A percentile compares a stretch with the other conserved stretches of the same genome.
These are phyloP conservation scores for Castanea sativa DNA, from an alignment of 306 rosid genomes.

Conservation along the genomic window DNA sequence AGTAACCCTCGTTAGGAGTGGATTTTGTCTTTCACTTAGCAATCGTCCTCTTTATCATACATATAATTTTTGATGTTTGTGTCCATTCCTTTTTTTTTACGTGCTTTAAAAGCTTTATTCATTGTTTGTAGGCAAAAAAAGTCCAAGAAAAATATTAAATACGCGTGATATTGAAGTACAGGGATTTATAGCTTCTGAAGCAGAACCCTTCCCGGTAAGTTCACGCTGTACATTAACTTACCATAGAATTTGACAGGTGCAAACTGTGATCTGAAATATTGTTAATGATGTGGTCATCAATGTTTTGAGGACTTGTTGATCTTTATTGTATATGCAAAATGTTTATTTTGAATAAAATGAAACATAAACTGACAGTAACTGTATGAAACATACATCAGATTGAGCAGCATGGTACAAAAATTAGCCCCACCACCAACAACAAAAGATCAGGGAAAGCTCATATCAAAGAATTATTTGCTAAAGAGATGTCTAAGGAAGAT, in stretches of 20 bases:
- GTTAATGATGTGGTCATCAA: too few relatives aligned
- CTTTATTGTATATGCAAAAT: too few relatives aligned
- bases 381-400: conserved; percentile 32
- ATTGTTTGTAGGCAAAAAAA: conserved; percentile 29
- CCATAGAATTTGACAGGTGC: not conserved
- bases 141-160: conserved; percentile 8
- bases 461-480: conserved; percentile 15
- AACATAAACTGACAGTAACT: conserved; percentile 15
- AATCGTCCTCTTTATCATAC: not conserved
- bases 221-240: not conserved
- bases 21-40: not conserved
- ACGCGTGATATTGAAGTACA: conserved; percentile 18
- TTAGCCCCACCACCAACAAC: conserved; percentile 10
- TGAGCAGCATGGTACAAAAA: conserved; percentile 24
- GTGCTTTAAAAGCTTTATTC: not conserved
- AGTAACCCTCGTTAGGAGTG: not conserved
- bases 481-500: conserved; percentile 25
- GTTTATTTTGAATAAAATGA: too few relatives aligned
- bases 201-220: conserved; percentile 49
- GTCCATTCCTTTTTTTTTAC: not conserved
- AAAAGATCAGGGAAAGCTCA: conserved; percentile 26
- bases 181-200: conserved; percentile 29
- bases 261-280: not conserved
- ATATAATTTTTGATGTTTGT: not conserved
- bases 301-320: too few relatives aligned